Base-by-base conservation (phyloP, 768 basidiomycete species). In the Candolleomyces aberdarensis region DNA sequence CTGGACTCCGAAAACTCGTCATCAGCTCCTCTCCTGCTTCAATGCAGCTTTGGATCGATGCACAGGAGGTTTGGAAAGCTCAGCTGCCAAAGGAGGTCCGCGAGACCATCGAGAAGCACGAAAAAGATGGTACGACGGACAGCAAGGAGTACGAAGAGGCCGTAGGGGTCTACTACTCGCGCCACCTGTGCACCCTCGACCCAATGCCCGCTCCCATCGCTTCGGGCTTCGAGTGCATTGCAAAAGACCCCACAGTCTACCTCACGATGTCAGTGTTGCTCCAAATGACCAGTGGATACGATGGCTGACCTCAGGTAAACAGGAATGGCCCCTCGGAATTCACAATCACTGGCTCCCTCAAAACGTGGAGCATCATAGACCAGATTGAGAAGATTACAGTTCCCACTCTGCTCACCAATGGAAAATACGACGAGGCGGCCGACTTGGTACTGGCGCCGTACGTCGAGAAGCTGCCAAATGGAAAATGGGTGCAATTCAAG, bases 221-320 rank as follows among this genome's bases (percentile, higher is more conserved):
- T 5, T 59, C 62, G 43, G 60, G 73, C 29, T 71, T 82, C 51
- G 70, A 59, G n/a, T 69, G 66, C 62, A 47, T 77, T 6, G 75
- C 74, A 7, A 72, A 76, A 46, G 83, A 85, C 57, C 71, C 78
- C 5, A 85, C 83, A 0, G 81, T 83, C 4, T 78, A 78, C 55
- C 61, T 65, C 46, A 78, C 78, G 1, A 82, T 85, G 83, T 82
- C 50, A 48, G 77, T 66, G 10, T 11, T 49, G 2, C 11, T 6
- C 26, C 20, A 2, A 36, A 36, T 36, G n/a, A 19, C 20, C 26
- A 51, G 7, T 14, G 2, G 13, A 20, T 51, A 15, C 7, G 14
- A n/a, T 20, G 20, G 20, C 26, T 20, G 26, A n/a, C 14, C 49
- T 7, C 29, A 20, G 44, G 39, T 48, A 14, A 52, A 7, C 56